Evolutionary conservation across 768 basidiomycete genomes (phyloP), one percentile per base, ranked within the genome.

Genomic region (Amanita polypyramis): DNA sequence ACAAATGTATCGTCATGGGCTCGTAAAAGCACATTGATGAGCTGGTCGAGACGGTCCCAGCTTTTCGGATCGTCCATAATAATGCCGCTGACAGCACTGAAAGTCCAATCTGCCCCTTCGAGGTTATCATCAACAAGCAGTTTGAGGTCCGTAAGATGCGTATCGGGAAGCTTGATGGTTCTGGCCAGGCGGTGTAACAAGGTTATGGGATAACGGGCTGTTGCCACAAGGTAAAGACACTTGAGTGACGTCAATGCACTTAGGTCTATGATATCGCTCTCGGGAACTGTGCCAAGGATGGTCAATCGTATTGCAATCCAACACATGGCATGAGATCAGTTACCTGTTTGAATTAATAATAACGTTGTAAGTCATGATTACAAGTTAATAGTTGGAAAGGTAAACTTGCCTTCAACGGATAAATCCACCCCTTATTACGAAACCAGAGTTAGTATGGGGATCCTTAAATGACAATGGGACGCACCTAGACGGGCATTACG

Each of bases 221-320:
- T 25, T 2, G 25, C 25, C 10, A 42, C 40, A 25, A 42, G 23
- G 25, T 42, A 42, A 29, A 42, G 40, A 15, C 23, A 42, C 15
- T 42, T 42, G 40, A 42, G 40, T 14, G 27, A 42, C n/a, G 23
- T 42, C n/a, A 42, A 42, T 7, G 23, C 25, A 29, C 40, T 42
- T 15, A 42, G 27, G 27, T 42, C 40, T 3, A 42, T 25, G 25
- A 42, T 25, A 5, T 42, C 40, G n/a, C 40, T 8, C 10, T 27
- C 12, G n/a, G 15, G 15, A 27, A 42, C 40, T 42, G 27, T n/a
- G 14, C 7, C n/a, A 7, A 27, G 10, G 14, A 7, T 7, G n/a
- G n/a, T 29, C 8, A 41, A 14, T 41, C 39, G 14, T 6, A 25
- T 4, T 1, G 21, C 6, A 8, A n/a, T n/a, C n/a, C 12, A 2